A percentile compares a stretch with the other conserved stretches of the same genome.
These are phyloP conservation scores for Dicorynia guianensis DNA, from an alignment of 306 rosid genomes.

Conservation along the genomic window DNA sequence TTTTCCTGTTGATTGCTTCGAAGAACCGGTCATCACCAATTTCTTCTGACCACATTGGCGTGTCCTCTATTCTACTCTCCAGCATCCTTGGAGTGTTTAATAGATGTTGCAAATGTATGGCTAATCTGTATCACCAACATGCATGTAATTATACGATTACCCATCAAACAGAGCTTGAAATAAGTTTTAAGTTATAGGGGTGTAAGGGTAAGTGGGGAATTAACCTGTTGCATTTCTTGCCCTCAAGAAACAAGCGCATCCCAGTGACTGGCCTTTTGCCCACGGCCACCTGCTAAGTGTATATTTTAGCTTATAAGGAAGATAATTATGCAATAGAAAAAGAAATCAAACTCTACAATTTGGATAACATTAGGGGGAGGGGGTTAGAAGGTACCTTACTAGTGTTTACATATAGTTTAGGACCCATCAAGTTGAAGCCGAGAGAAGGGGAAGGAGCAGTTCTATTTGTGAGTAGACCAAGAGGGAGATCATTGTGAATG, in stretches of 20 bases:
- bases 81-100: conserved; percentile 48
- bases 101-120: conserved; percentile 64
- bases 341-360: conserved; percentile 4
- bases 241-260: conserved; percentile 92
- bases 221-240: conserved; percentile 89
- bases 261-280: conserved; percentile 83
- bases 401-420: conserved; percentile 75
- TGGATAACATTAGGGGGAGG: not conserved
- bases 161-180: not conserved
- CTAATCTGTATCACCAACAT: conserved; percentile 42
- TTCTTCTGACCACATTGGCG: conserved; percentile 54
- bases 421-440: conserved; percentile 78
- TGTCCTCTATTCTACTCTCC: conserved; percentile 42
- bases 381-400: conserved; percentile 53
- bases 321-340: not conserved
- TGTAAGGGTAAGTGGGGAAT: not conserved
- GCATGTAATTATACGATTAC: too few relatives aligned
- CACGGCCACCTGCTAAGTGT: conserved; percentile 58
- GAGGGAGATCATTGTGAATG: conserved; percentile 76
- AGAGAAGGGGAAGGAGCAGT: conserved; percentile 56
- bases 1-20: conserved; percentile 49
- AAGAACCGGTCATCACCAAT: conserved; percentile 39
- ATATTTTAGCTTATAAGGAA: not conserved
- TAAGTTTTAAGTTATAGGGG: too few relatives aligned
- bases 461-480: conserved; percentile 70